Conservation (phyloP, 352 stramenopile species). For the Pythium plurisporium region DNA sequence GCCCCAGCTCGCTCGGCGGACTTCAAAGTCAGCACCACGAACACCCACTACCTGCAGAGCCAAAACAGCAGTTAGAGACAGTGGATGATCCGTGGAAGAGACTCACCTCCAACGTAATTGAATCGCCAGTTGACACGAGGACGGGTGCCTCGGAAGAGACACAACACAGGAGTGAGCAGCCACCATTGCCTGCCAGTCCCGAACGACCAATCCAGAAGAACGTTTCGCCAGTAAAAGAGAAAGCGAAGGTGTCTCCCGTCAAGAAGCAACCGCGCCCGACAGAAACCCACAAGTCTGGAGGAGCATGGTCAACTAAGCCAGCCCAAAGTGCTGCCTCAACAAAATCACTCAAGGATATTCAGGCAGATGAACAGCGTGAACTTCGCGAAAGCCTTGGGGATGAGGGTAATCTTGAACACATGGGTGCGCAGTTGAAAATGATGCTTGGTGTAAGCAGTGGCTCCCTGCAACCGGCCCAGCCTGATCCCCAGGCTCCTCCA, state of each 20-base stretch:
- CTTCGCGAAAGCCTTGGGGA: slow-evolving; percentile 52
- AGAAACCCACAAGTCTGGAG: slow-evolving; percentile 23
- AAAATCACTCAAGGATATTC: slow-evolving; percentile 79
- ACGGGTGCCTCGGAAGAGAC: neutral
- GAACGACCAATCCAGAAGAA: slow-evolving; percentile 18
- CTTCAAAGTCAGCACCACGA: slow-evolving; percentile 8
- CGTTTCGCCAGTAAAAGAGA: slow-evolving; percentile 24
- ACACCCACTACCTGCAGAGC: neutral
- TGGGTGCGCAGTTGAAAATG: slow-evolving; percentile 85
- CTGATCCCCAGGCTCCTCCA: neutral
- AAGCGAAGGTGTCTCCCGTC: slow-evolving; percentile 15
- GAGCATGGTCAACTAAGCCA: slow-evolving; percentile 35
- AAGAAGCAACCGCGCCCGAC: slow-evolving; percentile 31
- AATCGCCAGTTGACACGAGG: neutral
- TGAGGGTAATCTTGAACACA: slow-evolving; percentile 57
- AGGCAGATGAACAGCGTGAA: slow-evolving; percentile 73
- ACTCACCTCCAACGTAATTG: neutral
- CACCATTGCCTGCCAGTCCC: slow-evolving; percentile 9
- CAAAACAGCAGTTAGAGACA: slow-evolving; percentile 1
- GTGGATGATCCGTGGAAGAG: slow-evolving; percentile 15
- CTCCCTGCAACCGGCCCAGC: neutral
- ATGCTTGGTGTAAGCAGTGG: slow-evolving; percentile 71
- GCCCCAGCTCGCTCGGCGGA: neutral
- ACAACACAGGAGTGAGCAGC: neutral
- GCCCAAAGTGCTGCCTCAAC: neutral